phyloP scores from a whole-genome alignment of 192 early-diverging fungal genomes.

The Coemansia sp. region DNA sequence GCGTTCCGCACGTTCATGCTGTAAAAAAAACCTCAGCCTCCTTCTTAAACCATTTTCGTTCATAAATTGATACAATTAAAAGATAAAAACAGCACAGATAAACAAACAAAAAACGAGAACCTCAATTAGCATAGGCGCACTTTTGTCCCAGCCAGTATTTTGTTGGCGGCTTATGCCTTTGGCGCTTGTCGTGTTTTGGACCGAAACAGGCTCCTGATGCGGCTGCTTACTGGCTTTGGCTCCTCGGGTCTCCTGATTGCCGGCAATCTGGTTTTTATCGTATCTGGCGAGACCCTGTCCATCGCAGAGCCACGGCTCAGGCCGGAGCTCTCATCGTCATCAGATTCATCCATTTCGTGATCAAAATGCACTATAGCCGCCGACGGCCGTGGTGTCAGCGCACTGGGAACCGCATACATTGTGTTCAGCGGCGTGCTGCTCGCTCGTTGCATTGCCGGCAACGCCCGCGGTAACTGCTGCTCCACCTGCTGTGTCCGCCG shows the following conservation, averaged over 20 bases:
- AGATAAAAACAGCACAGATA: background rate
- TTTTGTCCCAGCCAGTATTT: background rate
- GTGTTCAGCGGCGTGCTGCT: slow-evolving; percentile 17
- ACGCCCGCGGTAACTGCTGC: background rate
- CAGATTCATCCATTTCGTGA: background rate
- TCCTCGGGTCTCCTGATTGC: slow-evolving; percentile 23
- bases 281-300: slow-evolving; percentile 14
- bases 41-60: background rate
- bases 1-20: slow-evolving; percentile 52
- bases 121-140: background rate
- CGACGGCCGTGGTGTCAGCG: slow-evolving; percentile 1
- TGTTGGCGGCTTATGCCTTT: slow-evolving; percentile 6
- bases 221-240: slow-evolving; percentile 27
- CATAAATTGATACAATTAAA: background rate
- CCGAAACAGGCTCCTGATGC: slow-evolving; percentile 37
- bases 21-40: background rate
- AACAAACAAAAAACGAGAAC: background rate
- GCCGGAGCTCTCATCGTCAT: background rate
- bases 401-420: background rate
- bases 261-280: slow-evolving; percentile 29
- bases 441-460: slow-evolving; percentile 13
- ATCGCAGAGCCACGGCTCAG: background rate
- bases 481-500: background rate
- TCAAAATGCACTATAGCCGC: slow-evolving; percentile 25
- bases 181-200: slow-evolving; percentile 31